Conservation (phyloP, 2,329 filamentous ascomycete species). For the Chaetothyriales sp. region DNA sequence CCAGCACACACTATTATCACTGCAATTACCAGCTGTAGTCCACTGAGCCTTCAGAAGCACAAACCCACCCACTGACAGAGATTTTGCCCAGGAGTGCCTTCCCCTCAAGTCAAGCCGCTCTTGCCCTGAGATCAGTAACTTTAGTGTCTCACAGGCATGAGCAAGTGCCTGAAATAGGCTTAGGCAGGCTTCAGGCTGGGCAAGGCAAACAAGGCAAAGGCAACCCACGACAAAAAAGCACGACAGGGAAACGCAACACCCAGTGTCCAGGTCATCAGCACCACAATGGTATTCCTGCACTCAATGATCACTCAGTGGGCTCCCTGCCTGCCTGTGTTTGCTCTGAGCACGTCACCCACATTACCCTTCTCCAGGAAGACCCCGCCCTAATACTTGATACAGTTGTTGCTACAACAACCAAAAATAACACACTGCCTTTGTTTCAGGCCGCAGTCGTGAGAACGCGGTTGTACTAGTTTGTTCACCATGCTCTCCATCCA, state of each 20-base stretch:
- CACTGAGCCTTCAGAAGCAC: background rate
- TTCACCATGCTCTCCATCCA: slow-evolving; percentile 10
- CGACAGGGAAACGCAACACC: background rate
- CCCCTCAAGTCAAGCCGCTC: background rate
- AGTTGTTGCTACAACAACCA: background rate
- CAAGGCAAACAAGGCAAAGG: background rate
- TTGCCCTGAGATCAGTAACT: background rate
- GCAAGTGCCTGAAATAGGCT: background rate
- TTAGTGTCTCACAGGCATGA: background rate
- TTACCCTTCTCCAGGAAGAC: background rate
- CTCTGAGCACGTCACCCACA: background rate
- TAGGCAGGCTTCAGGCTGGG: background rate
- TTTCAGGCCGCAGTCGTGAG: background rate
- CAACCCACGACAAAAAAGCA: background rate
- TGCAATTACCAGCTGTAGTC: background rate
- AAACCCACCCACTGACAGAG: too few species aligned
- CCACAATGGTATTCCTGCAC: background rate
- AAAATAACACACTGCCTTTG: background rate
- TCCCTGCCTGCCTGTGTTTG: background rate
- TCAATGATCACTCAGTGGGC: background rate
- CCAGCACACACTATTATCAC: background rate
- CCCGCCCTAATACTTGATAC: background rate
- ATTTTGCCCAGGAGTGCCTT: background rate
- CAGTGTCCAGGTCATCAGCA: background rate
- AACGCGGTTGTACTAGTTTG: background rate